These are phyloP conservation scores for Neopestalotiopsis sp. DNA, from an alignment of 2,329 filamentous ascomycete species.

Conservation along the genomic window DNA sequence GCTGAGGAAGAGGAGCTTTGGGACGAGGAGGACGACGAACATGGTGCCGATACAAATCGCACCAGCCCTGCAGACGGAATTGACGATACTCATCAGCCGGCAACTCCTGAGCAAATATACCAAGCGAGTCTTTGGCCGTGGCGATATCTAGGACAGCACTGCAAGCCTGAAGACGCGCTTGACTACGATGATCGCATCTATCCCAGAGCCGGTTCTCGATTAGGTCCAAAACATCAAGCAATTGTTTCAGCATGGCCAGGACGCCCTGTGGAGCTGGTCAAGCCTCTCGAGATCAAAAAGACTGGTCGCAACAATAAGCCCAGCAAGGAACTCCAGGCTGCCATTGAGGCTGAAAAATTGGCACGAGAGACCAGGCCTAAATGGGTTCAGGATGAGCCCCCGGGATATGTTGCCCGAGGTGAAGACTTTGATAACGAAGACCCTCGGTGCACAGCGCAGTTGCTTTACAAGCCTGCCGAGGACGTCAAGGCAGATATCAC, in stretches of 20 bases:
- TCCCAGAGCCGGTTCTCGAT: conserved; percentile 88
- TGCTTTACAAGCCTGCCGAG: conserved; percentile 79
- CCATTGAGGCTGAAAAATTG: conserved; percentile 81
- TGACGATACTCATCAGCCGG: conserved; percentile 59
- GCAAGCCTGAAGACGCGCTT: conserved; percentile 90
- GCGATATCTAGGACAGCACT: conserved; percentile 94
- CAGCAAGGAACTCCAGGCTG: conserved; percentile 80
- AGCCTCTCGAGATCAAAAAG: conserved; percentile 84
- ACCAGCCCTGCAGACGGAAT: conserved; percentile 70
- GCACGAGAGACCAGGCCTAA: conserved; percentile 84
- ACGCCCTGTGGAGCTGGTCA: conserved; percentile 86
- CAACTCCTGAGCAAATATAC: conserved; percentile 86
- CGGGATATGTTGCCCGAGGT: conserved; percentile 83
- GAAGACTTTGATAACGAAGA: conserved; percentile 77
- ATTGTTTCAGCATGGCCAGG: conserved; percentile 86
- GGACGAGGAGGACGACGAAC: conserved; percentile 76
- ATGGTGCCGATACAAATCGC: conserved; percentile 60
- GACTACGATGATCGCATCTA: conserved; percentile 99
- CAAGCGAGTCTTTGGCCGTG: conserved; percentile 96
- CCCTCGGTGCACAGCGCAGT: conserved; percentile 73
- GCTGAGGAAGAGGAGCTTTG: conserved; percentile 67
- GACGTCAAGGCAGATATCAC: conserved; percentile 51
- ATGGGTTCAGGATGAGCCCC: conserved; percentile 91
- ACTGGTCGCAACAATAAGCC: conserved; percentile 79
- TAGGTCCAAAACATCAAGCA: conserved; percentile 91